Evolutionary conservation across 2,329 filamentous ascomycete genomes (phyloP).

Genomic region (Xylaria sp.): DNA sequence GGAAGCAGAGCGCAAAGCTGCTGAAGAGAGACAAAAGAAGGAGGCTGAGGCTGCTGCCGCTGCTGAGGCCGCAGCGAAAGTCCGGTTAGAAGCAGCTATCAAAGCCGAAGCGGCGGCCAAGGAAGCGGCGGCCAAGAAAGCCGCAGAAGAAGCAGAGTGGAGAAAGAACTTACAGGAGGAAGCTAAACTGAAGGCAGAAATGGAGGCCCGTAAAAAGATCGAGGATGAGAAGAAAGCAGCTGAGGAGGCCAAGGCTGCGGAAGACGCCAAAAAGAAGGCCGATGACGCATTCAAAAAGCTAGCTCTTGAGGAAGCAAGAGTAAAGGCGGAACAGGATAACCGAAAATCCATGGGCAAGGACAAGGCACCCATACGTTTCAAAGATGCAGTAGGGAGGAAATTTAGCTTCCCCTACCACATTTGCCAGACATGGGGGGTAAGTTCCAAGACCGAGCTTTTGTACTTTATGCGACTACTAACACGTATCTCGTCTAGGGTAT

Average conservation of each 20-base stretch:
- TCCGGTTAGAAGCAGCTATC: conserved; percentile 49
- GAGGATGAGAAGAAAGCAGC: conserved; percentile 47
- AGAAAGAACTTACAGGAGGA: conserved; percentile 39
- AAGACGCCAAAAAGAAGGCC: conserved; percentile 59
- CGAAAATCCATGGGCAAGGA: conserved; percentile 59
- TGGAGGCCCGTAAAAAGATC: conserved; percentile 47
- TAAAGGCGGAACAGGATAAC: conserved; percentile 51
- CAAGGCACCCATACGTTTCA: conserved; percentile 83
- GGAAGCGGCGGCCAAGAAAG: conserved; percentile 36
- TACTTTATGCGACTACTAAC: conserved; percentile 1
- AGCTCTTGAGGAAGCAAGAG: conserved; percentile 53
- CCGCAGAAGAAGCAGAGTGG: conserved; percentile 37
- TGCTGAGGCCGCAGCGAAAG: conserved; percentile 55
- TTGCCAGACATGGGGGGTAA: conserved; percentile 82
- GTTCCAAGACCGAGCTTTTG: conserved; percentile 40
- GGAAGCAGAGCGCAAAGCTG: conserved; percentile 46
- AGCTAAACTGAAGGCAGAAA: conserved; percentile 48
- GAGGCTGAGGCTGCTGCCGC: conserved; percentile 52
- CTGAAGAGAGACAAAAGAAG: conserved; percentile 51
- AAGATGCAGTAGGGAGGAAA: conserved; percentile 88
- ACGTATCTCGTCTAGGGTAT: conserved; percentile 65
- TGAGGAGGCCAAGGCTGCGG: conserved; percentile 51
- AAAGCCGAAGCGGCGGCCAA: conserved; percentile 36
- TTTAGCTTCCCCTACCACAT: conserved; percentile 90
- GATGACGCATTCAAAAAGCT: conserved; percentile 61